These are phyloP conservation scores for Colletotrichum caudatum DNA, from an alignment of 2,329 filamentous ascomycete genomes.

Conservation along the genomic window DNA sequence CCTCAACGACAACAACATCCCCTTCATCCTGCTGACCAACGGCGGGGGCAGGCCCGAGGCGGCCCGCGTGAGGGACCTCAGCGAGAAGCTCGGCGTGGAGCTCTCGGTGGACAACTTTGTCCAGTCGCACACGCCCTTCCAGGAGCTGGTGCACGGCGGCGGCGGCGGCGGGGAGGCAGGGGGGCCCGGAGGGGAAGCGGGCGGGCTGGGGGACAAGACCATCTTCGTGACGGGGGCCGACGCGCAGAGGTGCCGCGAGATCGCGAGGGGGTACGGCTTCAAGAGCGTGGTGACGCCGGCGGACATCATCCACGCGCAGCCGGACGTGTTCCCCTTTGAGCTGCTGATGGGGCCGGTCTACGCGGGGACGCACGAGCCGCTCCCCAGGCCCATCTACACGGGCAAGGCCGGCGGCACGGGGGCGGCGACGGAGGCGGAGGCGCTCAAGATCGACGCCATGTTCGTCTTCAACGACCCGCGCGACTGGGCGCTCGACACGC, in stretches of 20 bases:
- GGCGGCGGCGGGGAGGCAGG: no score
- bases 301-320: conserved; percentile 82
- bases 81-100: conserved; percentile 60
- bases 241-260: conserved; percentile 73
- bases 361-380: conserved; percentile 65
- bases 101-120: conserved; percentile 73
- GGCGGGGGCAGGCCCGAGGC: conserved; percentile 87
- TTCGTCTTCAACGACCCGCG: conserved; percentile 96
- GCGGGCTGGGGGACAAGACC: conserved; percentile 74
- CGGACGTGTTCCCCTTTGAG: conserved; percentile 86
- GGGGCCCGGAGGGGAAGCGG: no score
- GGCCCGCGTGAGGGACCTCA: conserved; percentile 43
- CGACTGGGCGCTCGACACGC: conserved; percentile 93
- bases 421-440: conserved; percentile 52
- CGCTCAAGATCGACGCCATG: conserved; percentile 86
- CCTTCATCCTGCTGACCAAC: conserved; percentile 96
- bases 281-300: conserved; percentile 85
- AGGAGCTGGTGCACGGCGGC: conserved; percentile 75
- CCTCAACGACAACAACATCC: conserved; percentile 80
- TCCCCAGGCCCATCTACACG: conserved; percentile 64
- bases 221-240: conserved; percentile 80
- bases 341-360: conserved; percentile 74
- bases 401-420: conserved; percentile 53
- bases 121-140: conserved; percentile 92
- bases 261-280: conserved; percentile 83